Base-by-base conservation (phyloP, 306 rosid genomes). In the Lotus japonicus region DNA sequence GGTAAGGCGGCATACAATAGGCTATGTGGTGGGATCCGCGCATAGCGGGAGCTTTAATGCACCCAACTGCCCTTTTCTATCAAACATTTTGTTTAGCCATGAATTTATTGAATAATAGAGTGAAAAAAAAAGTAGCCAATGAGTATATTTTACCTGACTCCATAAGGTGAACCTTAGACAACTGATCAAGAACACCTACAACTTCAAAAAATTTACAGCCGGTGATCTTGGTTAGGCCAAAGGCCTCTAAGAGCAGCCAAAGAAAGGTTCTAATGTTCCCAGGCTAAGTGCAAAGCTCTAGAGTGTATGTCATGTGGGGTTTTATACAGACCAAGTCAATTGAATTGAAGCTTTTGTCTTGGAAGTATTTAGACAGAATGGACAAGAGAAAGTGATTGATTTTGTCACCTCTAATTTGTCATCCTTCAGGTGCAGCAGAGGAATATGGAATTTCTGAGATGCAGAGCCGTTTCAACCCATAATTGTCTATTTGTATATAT, bases 371-470 rank as follows among this genome's bases (percentile, higher is more conserved):
- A 17, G 41, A 21, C 11, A 61, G 18, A 63, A 44, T 42, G 9
- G 79, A 61, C 67, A 82, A 75, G 35, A 38, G 9, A 61, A 31
- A 75, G 13, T 5, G 55, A 76, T 67, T 79, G 80, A 64, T 51
- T 69, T 64, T 82, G 75, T 73, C 80, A 51, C 82, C 82, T 72
- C 50, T 4, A 4, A 50, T 64, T 76, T 58, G 39, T 55, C 52
- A 64, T 52, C 33, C 21, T 71, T 58, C 10, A 3, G 56, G n/a
- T n/a, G 28, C 9, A 8, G 14, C 53, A 48, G 19, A 56, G 61
- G 13, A 50, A 48, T 64, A 11, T 71, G 48, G 7, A 31, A 31
- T 31, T 31, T 31, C 36, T 31, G 6, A 31, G 4, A 26, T 26
- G 31, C 70, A 41, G 10, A 16, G 41, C 8, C 49, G 15, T 38